Base-by-base conservation (phyloP, 495 filamentous ascomycete genomes). In the Aspergillus panamensis region DNA sequence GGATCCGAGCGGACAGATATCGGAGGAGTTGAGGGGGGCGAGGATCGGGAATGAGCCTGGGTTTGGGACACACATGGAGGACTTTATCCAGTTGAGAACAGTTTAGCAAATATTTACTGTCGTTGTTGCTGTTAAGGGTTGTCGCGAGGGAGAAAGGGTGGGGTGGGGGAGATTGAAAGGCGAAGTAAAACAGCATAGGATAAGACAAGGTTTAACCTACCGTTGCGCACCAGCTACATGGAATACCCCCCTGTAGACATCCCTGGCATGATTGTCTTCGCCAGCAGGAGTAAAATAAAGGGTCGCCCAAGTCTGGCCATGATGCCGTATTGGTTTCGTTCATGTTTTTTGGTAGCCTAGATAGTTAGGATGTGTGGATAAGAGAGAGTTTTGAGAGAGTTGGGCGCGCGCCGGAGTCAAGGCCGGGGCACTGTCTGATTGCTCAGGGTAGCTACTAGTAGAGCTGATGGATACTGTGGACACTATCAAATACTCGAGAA, bases 161-260 rank as follows among this genome's bases (percentile, higher is more conserved):
- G n/a, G n/a, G n/a, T n/a, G n/a, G n/a, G n/a, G n/a, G n/a, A n/a
- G n/a, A n/a, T n/a, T 45, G 31, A 25, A 25, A 48, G 25, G 51
- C 42, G 19, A 21, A 20, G 51, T 32, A 42, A 51, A 33, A 52
- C 29, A n/a, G 45, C 53, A 5, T 25, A 50, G 30, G 7, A 43
- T 52, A 25, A 25, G 8, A 48, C 9, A 31, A 13, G 3, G 43
- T 10, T 48, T 20, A 37, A 49, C 79, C 54, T 73, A 83, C 80
- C 61, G 77, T 70, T n/a, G 79, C 68, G 64, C 80, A 83, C 80
- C 80, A 83, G 43, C 80, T 80, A 68, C 80, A 83, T 25, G 66
- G 61, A 12, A 69, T 59, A 53, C 69, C 63, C 8, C 72, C 69
- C 32, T 65, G 48, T 32, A 80, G 56, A 59, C 77, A 80, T 29